phyloP scores from a whole-genome alignment of 495 filamentous ascomycete genomes.

The Neurospora hispaniola region DNA sequence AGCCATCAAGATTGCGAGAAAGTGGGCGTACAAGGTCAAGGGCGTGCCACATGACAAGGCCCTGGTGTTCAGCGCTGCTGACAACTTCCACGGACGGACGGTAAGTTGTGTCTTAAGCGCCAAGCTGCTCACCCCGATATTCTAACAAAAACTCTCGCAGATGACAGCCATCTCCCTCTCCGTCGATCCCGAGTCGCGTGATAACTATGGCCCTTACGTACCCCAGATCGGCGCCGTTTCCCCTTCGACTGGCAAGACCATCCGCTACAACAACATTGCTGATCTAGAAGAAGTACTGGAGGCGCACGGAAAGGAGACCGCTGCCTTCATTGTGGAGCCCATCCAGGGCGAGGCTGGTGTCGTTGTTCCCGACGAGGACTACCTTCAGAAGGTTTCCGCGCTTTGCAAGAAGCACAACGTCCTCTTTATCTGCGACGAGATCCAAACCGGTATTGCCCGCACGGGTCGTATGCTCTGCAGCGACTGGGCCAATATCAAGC shows the following conservation, averaged over 20 bases:
- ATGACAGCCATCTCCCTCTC: slow-evolving; percentile 94
- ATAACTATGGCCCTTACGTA: slow-evolving; percentile 94
- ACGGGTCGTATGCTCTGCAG: slow-evolving; percentile 89
- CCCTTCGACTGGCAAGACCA: slow-evolving; percentile 65
- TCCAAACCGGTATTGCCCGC: slow-evolving; percentile 92
- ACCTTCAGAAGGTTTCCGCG: slow-evolving; percentile 67
- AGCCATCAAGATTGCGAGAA: slow-evolving; percentile 90
- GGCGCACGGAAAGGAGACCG: slow-evolving; percentile 70
- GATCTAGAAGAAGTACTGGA: slow-evolving; percentile 73
- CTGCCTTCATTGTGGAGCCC: slow-evolving; percentile 91
- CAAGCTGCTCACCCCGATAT: neutral
- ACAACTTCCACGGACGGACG: slow-evolving; percentile 96
- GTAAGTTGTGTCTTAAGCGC: slow-evolving; percentile 37
- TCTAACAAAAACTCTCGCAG: slow-evolving; percentile 28
- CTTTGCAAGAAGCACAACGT: slow-evolving; percentile 93
- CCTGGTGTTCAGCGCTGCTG: slow-evolving; percentile 68
- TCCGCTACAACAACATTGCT: slow-evolving; percentile 75
- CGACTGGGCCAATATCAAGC: slow-evolving; percentile 90
- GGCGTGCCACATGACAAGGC: slow-evolving; percentile 77
- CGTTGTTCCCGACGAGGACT: slow-evolving; percentile 85
- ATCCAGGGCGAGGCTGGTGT: slow-evolving; percentile 98
- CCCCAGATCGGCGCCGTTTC: slow-evolving; percentile 72
- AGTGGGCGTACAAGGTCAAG: slow-evolving; percentile 98
- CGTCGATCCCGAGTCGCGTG: slow-evolving; percentile 85
- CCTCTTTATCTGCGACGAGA: slow-evolving; percentile 94